Conservation (phyloP, 2,329 filamentous ascomycete genomes). For the Cladobotryum protrusum region DNA sequence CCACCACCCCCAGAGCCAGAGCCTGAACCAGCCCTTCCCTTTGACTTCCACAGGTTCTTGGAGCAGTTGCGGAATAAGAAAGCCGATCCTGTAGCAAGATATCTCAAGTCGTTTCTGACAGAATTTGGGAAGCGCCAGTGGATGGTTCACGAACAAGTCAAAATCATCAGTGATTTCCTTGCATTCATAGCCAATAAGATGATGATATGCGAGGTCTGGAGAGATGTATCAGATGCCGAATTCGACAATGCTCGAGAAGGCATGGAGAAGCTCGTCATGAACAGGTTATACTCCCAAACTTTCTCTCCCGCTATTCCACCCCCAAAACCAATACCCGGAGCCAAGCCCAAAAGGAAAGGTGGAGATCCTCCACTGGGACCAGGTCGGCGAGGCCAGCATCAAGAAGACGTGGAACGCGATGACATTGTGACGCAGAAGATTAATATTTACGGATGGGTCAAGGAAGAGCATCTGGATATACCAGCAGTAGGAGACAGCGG, state of each 20-base stretch:
- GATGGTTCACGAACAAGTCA: conserved; percentile 99
- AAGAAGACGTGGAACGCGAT: conserved; percentile 95
- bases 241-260: conserved; percentile 98
- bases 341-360: conserved; percentile 62
- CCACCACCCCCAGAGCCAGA: conserved; percentile 67
- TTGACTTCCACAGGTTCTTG: conserved; percentile 95
- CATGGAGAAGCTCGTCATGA: conserved; percentile 99
- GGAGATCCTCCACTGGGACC: conserved; percentile 65
- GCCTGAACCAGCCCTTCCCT: conserved; percentile 78
- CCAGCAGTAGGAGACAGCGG: conserved; percentile 78
- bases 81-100: conserved; percentile 95
- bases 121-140: conserved; percentile 98
- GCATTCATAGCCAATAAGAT: conserved; percentile 98
- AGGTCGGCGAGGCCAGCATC: conserved; percentile 88
- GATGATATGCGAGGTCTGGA: conserved; percentile 94
- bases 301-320: conserved; percentile 91
- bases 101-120: conserved; percentile 85
- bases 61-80: conserved; percentile 94
- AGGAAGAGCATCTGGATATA: conserved; percentile 90
- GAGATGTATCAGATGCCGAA: conserved; percentile 88
- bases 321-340: conserved; percentile 64
- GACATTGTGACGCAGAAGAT: conserved; percentile 96
- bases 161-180: conserved; percentile 95
- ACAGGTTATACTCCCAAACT: conserved; percentile 87
- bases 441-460: conserved; percentile 92